These are phyloP conservation scores for Chimonanthus salicifolius DNA, from an alignment of 164 flowering plant species.

Conservation along the genomic window DNA sequence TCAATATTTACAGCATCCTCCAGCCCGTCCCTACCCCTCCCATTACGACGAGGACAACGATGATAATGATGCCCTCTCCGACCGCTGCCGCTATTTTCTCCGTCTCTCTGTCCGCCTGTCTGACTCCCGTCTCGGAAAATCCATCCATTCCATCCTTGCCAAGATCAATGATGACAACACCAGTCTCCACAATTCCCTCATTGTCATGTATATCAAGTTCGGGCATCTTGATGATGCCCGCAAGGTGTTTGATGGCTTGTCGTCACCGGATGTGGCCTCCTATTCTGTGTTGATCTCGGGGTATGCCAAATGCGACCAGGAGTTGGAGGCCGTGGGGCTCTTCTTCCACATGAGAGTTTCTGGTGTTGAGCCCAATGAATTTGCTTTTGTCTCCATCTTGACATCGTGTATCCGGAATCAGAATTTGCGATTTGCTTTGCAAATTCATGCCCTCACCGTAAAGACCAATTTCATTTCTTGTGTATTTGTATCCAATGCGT, in stretches of 20 bases:
- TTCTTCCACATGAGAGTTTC: constrained; percentile 56
- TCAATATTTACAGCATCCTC: not conserved
- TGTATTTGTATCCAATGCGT: constrained; percentile 57
- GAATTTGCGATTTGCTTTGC: constrained; percentile 47
- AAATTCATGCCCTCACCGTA: constrained; percentile 50
- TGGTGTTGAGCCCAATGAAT: constrained; percentile 72
- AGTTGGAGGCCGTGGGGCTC: constrained; percentile 40
- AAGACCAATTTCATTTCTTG: constrained; percentile 36
- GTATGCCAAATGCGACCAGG: constrained; percentile 48
- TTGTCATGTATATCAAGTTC: constrained; percentile 2
- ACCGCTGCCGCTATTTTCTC: not conserved
- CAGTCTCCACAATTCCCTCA: constrained; percentile 2
- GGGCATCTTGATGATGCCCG: constrained; percentile 3
- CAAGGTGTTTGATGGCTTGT: not conserved
- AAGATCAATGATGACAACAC: not conserved
- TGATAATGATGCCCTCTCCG: not conserved
- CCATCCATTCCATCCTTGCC: not conserved
- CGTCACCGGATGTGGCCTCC: constrained; percentile 33
- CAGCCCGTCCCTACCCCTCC: not conserved
- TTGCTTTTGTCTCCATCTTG: constrained; percentile 60
- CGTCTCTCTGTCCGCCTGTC: not conserved
- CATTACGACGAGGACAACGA: not conserved
- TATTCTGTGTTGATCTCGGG: constrained; percentile 58
- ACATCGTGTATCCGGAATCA: constrained; percentile 54
- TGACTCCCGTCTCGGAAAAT: not conserved